Base-by-base conservation (phyloP, 2,329 filamentous ascomycete genomes). In the Colletotrichum tabaci region DNA sequence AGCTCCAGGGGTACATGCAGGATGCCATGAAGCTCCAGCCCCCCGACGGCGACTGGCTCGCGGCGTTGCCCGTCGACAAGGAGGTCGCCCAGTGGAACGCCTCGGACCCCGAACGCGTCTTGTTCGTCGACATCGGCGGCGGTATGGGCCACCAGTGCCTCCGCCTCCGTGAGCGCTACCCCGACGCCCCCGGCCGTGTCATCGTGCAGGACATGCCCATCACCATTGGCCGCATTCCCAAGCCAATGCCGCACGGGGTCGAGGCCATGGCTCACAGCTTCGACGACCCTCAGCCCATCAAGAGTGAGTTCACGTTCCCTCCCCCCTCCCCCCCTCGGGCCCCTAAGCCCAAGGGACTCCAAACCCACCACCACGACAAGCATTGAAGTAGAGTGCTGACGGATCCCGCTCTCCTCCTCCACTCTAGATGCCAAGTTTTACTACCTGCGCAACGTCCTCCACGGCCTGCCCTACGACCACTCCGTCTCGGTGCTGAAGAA, bases 71-170 rank as follows among this genome's bases (percentile, higher is more conserved):
- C 30, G 53, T 56, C 30, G n/a, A 38, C 4, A 30, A 56, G 15
- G 53, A 38, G 30, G 30, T 56, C 21, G 53, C 6, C 6, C 40
- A 40, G 10, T 56, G 26, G 53, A 8, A 50, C 2, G 15, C 18
- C 47, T 21, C 47, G 47, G 21, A 62, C 6, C 21, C 46, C 3
- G 66, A 74, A 0, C 70, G 79, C 5, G 53, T 71, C 0, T 60
- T 79, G 7, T 67, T 82, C 23, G 79, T 81, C 9, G 79, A 82
- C 67, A 76, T 82, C 21, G 80, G 80, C 38, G 79, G 78, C 30
- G 76, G 79, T 15, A 77, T 74, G 49, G 79, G 80, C 4, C 74
- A 75, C 26, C 47, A 50, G 13, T 50, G 47, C 23, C 5, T 56
- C 53, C 30, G 53, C 10, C 30, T 56, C 16, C 47, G 47, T 21